Conservation (phyloP, 805 yeast genomes). For the Suhomyces sp. region DNA sequence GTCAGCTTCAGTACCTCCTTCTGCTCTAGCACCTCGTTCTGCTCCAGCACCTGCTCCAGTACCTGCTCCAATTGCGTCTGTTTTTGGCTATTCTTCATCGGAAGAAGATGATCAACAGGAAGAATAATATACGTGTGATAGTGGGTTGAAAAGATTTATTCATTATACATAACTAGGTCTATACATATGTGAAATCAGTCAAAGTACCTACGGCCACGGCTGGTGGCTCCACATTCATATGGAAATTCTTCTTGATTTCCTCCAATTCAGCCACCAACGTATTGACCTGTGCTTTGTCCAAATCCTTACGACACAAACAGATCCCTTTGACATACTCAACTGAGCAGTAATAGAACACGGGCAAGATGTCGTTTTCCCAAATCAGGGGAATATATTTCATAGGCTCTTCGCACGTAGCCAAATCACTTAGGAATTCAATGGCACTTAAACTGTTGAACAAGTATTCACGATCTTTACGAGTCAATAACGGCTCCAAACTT, state of each 20-base stretch:
- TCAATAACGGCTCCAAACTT: constrained; percentile 35
- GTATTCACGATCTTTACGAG: constrained; percentile 39
- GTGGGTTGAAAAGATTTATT: too few relatives aligned
- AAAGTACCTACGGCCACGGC: constrained; percentile 29
- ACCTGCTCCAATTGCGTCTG: not conserved
- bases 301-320: constrained; percentile 49
- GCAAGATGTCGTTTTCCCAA: constrained; percentile 58
- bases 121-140: too few relatives aligned
- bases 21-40: not conserved
- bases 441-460: constrained; percentile 40
- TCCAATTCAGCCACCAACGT: constrained; percentile 26
- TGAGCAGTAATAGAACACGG: constrained; percentile 75
- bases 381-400: constrained; percentile 36
- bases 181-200: constrained; percentile 26
- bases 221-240: constrained; percentile 34
- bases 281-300: constrained; percentile 30
- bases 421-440: constrained; percentile 37
- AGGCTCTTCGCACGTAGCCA: constrained; percentile 40
- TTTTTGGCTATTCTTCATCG: constrained; percentile 2
- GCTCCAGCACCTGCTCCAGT: not conserved
- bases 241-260: constrained; percentile 30
- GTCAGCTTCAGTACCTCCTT: not conserved
- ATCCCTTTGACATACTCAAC: constrained; percentile 64
- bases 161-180: not conserved
- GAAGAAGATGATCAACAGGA: not conserved